Conservation (phyloP, 345 rosid species). For the Hypericum androsaemum region DNA sequence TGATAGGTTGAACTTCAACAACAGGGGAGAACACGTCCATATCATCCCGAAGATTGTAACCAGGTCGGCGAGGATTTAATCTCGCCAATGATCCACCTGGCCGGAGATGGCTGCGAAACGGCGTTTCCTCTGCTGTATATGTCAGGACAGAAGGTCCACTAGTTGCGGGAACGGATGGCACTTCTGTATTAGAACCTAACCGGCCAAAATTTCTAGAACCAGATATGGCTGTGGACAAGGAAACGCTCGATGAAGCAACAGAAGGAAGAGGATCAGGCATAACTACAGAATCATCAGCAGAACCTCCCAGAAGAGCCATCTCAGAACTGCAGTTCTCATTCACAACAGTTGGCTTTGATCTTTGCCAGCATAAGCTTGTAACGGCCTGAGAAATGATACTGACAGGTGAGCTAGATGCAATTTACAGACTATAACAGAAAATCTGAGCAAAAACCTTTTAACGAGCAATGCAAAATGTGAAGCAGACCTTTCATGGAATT, state of each 20-base stretch:
- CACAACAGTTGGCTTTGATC: conserved; percentile 75
- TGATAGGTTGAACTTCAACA: conserved; percentile 65
- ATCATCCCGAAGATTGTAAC: conserved; percentile 68
- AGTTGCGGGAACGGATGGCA: conserved; percentile 23
- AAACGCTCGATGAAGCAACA: conserved; percentile 40
- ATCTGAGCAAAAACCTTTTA: too few relatives aligned
- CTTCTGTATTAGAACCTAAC: conserved; percentile 30
- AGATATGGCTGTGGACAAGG: conserved; percentile 40
- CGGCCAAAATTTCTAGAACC: conserved; percentile 37
- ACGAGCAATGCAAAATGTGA: too few relatives aligned
- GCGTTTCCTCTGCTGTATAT: conserved; percentile 59
- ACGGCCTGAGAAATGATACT: conserved; percentile 53
- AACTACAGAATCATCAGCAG: conserved; percentile 77
- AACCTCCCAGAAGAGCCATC: conserved; percentile 86
- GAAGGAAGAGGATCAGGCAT: conserved; percentile 98
- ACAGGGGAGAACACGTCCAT: conserved; percentile 96
- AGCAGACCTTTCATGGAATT: too few relatives aligned
- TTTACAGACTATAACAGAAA: too few relatives aligned
- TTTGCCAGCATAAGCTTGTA: conserved; percentile 95
- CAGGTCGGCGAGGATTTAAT: conserved; percentile 61
- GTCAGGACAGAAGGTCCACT: conserved; percentile 29
- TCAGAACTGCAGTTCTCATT: conserved; percentile 74
- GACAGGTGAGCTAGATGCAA: not conserved
- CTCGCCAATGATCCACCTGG: conserved; percentile 62
- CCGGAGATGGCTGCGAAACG: conserved; percentile 49